These are phyloP conservation scores for Chrysanthemum lavandulifolium DNA, from an alignment of 129 eudicot genomes.

Conservation along the genomic window DNA sequence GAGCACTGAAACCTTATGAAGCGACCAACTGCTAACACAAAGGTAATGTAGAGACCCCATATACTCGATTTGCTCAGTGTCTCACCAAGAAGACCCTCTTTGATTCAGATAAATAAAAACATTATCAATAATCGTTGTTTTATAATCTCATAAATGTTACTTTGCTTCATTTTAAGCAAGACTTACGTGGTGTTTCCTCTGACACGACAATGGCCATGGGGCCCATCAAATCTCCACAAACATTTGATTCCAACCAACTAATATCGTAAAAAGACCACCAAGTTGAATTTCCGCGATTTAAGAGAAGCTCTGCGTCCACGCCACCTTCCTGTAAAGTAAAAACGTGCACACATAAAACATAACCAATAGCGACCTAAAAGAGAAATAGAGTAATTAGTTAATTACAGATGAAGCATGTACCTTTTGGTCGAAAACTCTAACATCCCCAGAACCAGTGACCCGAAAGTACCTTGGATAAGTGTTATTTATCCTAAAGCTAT, in stretches of 20 bases:
- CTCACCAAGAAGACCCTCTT: slow-evolving; percentile 98
- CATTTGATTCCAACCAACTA: slow-evolving; percentile 45
- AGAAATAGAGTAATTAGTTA: not conserved
- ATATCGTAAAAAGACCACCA: slow-evolving; percentile 97
- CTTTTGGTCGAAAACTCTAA: slow-evolving; percentile 78
- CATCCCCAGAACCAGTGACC: slow-evolving; percentile 98
- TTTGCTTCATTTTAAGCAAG: not conserved
- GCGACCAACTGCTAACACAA: slow-evolving; percentile 98
- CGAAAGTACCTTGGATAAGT: slow-evolving; percentile 80
- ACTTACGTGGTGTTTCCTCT: slow-evolving; percentile 99
- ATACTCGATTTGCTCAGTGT: slow-evolving; percentile 98
- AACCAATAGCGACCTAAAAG: not conserved
- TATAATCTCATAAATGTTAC: slow-evolving; percentile 17
- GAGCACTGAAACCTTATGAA: slow-evolving; percentile 97
- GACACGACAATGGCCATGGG: slow-evolving; percentile 93
- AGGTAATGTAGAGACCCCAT: slow-evolving; percentile 98
- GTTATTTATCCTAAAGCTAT: slow-evolving; percentile 74
- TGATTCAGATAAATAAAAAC: slow-evolving; percentile 17
- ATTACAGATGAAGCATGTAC: slow-evolving; percentile 37
- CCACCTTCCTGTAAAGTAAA: slow-evolving; percentile 48
- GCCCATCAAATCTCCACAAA: slow-evolving; percentile 74
- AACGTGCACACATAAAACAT: not conserved
- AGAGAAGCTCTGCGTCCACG: slow-evolving; percentile 70
- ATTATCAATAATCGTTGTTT: slow-evolving; percentile 10
- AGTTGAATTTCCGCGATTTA: slow-evolving; percentile 56